Conservation (phyloP, 169 alveolate species). For the Plasmodium vivax region DNA sequence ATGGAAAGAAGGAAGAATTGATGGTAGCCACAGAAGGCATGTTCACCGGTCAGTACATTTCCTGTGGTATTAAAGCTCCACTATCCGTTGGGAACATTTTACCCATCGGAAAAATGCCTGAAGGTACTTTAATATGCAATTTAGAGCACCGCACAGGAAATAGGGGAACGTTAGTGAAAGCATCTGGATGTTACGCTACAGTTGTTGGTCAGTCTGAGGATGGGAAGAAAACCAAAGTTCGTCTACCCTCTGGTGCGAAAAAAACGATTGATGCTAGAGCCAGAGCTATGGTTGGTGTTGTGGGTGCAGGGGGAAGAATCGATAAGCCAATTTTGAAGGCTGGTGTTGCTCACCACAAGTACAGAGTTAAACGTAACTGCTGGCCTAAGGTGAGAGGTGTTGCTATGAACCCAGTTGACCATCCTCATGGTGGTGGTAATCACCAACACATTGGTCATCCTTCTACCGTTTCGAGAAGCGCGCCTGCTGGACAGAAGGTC, state of each 20-base stretch:
- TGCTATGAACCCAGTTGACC: slow-evolving; percentile 99
- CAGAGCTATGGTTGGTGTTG: slow-evolving; percentile 98
- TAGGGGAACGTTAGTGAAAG: slow-evolving; percentile 98
- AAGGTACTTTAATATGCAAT: slow-evolving; percentile 98
- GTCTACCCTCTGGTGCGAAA: slow-evolving; percentile 98
- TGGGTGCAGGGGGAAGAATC: slow-evolving; percentile 99
- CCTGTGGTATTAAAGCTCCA: slow-evolving; percentile 97
- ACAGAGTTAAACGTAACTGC: slow-evolving; percentile 98
- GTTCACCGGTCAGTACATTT: slow-evolving; percentile 98
- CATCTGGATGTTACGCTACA: slow-evolving; percentile 98
- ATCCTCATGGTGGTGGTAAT: slow-evolving; percentile 99
- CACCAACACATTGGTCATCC: slow-evolving; percentile 99
- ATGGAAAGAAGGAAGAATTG: slow-evolving; percentile 94
- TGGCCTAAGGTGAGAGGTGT: slow-evolving; percentile 99
- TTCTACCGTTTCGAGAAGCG: slow-evolving; percentile 96
- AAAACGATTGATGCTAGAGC: slow-evolving; percentile 93
- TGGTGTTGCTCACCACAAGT: slow-evolving; percentile 98
- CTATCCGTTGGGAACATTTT: slow-evolving; percentile 97
- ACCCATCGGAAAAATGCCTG: slow-evolving; percentile 98
- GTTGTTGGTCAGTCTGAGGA: slow-evolving; percentile 97
- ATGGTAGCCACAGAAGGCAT: slow-evolving; percentile 99
- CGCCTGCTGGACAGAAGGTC: slow-evolving; percentile 99
- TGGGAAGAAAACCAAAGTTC: slow-evolving; percentile 96
- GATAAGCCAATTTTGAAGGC: slow-evolving; percentile 99
- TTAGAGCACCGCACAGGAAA: slow-evolving; percentile 98